Evolutionary conservation across 2,329 filamentous ascomycete genomes (phyloP), one percentile per base, ranked within the genome.

Genomic region (Didymella exigua): DNA sequence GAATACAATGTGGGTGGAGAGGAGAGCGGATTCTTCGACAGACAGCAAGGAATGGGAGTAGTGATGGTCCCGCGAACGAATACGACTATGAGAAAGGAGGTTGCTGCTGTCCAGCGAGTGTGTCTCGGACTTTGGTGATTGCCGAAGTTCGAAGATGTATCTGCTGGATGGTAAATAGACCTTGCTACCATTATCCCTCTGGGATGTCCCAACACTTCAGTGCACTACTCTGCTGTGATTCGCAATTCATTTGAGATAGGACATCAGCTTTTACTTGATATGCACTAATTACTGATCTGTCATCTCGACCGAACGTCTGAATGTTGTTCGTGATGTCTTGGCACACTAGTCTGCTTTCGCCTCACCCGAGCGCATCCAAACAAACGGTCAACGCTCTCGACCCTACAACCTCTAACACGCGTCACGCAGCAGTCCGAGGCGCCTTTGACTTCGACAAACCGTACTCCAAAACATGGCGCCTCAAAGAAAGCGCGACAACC

Each of bases 401-500:
- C 58, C 57, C 58, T 49, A 57, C 56, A 49, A 38, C 53, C 45
- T 24, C 42, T 24, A 58, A 43, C 34, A 57, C 67, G 65, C 66
- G 60, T 66, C 54, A 42, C 50, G 49, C 34, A 42, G 18, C n/a
- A 42, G 23, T 18, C 8, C 9, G 13, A 41, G 19, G 29, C 43
- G 46, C 54, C 29, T 45, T 24, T 10, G 21, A n/a, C 11, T 49
- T 16, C 14, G 4, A 9, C 14, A 13, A 1, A 23, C 16, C 21
- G n/a, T 5, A 5, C 23, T 16, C 6, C 2, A 36, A 59, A 19
- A 9, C n/a, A 75, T 75, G 73, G 71, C 73, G 56, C 72, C 73
- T 3, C 58, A 61, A 31, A 63, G 67, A 18, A 73, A 71, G 58
- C 71, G 72, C 66, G 73, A 74, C 58, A 69, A 65, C 58, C 74